Conservation (phyloP, 1,139 yeast species). For the Groenewaldozyma auringiensis region DNA sequence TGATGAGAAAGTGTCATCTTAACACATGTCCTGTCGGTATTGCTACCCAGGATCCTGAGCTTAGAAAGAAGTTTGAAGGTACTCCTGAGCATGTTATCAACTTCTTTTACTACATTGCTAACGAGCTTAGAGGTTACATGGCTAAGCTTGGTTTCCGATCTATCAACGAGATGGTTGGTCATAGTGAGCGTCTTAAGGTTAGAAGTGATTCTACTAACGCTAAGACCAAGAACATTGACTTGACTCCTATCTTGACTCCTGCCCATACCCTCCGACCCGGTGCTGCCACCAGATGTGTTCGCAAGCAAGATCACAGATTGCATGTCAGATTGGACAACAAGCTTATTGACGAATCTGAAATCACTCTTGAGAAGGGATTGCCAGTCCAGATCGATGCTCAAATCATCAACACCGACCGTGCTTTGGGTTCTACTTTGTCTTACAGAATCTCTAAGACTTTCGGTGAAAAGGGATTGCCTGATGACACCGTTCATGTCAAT, state of each 20-base stretch:
- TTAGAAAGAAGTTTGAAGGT: constrained; percentile 87
- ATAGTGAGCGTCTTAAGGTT: constrained; percentile 80
- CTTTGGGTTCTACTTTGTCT: constrained; percentile 89
- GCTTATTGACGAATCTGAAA: constrained; percentile 89
- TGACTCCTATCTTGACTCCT: constrained; percentile 90
- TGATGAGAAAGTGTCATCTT: constrained; percentile 90
- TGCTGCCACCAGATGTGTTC: constrained; percentile 85
- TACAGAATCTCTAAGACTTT: constrained; percentile 88
- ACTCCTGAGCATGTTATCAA: constrained; percentile 98
- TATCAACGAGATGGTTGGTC: constrained; percentile 96
- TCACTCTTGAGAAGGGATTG: constrained; percentile 85
- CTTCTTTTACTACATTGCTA: constrained; percentile 90
- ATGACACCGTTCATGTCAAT: constrained; percentile 91
- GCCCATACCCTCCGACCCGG: constrained; percentile 98
- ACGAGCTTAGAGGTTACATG: constrained; percentile 88
- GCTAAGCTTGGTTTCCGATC: constrained; percentile 93
- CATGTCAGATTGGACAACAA: constrained; percentile 93
- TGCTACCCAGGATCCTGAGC: constrained; percentile 95
- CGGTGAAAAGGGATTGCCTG: constrained; percentile 91
- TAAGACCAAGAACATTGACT: constrained; percentile 85
- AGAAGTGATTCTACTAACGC: constrained; percentile 80
- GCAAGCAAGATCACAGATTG: constrained; percentile 89
- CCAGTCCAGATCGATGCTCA: constrained; percentile 92
- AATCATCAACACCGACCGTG: constrained; percentile 92
- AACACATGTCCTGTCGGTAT: constrained; percentile 97